Base-by-base conservation (phyloP, 169 alveolate species). In the Cryptosporidium baileyi region DNA sequence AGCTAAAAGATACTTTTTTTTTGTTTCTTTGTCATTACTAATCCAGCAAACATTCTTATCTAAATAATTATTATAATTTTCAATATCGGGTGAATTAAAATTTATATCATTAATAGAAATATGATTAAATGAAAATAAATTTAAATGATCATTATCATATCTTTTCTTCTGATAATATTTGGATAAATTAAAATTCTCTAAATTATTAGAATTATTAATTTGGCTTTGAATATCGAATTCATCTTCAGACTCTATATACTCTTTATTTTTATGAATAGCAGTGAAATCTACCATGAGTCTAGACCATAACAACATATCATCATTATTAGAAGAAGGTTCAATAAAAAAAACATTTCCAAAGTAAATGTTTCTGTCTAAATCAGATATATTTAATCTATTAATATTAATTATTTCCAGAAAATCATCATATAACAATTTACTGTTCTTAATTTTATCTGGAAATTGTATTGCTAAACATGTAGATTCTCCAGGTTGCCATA, bases 401-500 rank as follows among this genome's bases (percentile, higher is more conserved):
- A 24, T 11, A 26, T 17, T 8, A 19, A 19, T 17, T 36, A 32
- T 9, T 36, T 74, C 85, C 32, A 49, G 9, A 28, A 40, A 74
- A n/a, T 74, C 85, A 28, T 74, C 85, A 34, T 74, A 57, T 30
- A 52, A 38, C 7, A 74, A 60, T 57, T 57, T 74, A 2, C 61
- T 57, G 49, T 51, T 54, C 40, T 24, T 74, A 15, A 74, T 54
- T 24, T 13, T 74, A 15, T 54, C 85, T 5, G 34, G 5, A 36
- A 74, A 74, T 36, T 74, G 85, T 2, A 74, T 51, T 74, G 74
- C 85, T 26, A 74, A 26, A 38, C 85, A 74, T n/a, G 36, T 38
- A 1, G 85, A 28, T 22, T 52, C 74, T 1, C 85, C 85, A 4
- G 85, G 85, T 0, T 74, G 85, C 85, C 85, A 74, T 5, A 54